Conservation (phyloP, 257 asterid species). For the Ocimum tenuiflorum region DNA sequence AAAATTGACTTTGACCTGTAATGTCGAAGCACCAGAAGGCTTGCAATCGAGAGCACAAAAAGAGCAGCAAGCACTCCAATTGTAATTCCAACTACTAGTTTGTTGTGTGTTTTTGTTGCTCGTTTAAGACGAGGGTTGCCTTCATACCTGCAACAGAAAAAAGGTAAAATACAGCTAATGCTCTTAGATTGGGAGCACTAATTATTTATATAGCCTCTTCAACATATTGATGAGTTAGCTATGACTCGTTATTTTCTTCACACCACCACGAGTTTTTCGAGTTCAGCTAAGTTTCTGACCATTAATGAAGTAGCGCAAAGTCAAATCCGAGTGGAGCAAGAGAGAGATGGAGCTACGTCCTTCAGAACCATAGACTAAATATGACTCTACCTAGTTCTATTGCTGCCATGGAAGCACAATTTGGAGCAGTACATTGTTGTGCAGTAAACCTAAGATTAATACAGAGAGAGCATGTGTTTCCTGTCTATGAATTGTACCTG, state of each 20-base stretch:
- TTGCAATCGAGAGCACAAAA: slow-evolving; percentile 44
- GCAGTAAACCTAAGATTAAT: background rate
- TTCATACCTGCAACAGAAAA: slow-evolving; percentile 48
- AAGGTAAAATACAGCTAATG: background rate
- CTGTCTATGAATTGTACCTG: slow-evolving; percentile 33
- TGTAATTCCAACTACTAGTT: slow-evolving; percentile 45
- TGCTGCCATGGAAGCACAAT: background rate
- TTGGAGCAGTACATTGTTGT: background rate
- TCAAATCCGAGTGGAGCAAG: too few species aligned
- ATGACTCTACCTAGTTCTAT: background rate
- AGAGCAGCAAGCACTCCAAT: slow-evolving; percentile 52
- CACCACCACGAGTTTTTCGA: too few species aligned
- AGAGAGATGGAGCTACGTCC: background rate
- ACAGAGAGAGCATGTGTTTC: background rate
- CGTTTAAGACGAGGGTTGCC: slow-evolving; percentile 60
- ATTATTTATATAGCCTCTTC: background rate
- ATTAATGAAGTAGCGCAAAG: too few species aligned
- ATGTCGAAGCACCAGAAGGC: slow-evolving; percentile 43
- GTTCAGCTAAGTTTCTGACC: too few species aligned
- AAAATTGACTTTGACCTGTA: slow-evolving; percentile 33
- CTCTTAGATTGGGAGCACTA: background rate
- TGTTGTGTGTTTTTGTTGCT: slow-evolving; percentile 33
- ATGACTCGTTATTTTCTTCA: background rate
- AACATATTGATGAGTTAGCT: background rate
- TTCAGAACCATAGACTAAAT: background rate